Base-by-base conservation (phyloP, 805 yeast species). In the Yamadazyma kitorensis region DNA sequence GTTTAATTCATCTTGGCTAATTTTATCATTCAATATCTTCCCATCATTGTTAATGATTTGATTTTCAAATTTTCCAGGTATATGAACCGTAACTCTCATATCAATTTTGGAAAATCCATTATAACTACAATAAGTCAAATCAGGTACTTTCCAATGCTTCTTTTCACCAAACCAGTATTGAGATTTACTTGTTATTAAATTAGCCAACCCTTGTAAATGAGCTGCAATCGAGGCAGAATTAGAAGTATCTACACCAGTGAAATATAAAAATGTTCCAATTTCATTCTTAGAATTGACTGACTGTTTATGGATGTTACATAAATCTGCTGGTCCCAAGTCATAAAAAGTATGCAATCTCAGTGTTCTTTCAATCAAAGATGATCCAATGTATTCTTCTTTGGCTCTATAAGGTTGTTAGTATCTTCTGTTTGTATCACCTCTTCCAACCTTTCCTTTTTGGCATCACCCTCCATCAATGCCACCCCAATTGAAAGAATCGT, bases 101-200 rank as follows among this genome's bases (percentile, higher is more conserved):
- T 85, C 95, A 27, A 76, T 72, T 49, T 67, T 74, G 20, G 80
- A 70, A 51, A 82, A 67, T 5, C 67, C 67, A 53, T 82, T 82
- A 62, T 76, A 82, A 9, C 80, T 61, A 30, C 86, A 80, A 50
- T 80, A 81, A 0, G 83, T 75, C 29, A 85, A 78, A 50, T 80
- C 76, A n/a, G 78, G 75, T 8, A 85, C 86, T 47, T 76, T 79
- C 73, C 78, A 84, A 40, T 71, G 70, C 49, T 76, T 83, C 43
- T 69, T 72, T 51, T 80, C 86, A 10, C 89, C 88, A 61, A 83
- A 85, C 95, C 95, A 85, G 28, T 74, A 63, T 54, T 85, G 95
- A 20, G 74, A 62, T 39, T 74, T 77, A 17, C 72, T 57, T 10
- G 68, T 63, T 19, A 85, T 78, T 23, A 80, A 64, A 35, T 75